phyloP scores from a whole-genome alignment of 108 stramenopile genomes.

The Schizochytrium sp. region DNA sequence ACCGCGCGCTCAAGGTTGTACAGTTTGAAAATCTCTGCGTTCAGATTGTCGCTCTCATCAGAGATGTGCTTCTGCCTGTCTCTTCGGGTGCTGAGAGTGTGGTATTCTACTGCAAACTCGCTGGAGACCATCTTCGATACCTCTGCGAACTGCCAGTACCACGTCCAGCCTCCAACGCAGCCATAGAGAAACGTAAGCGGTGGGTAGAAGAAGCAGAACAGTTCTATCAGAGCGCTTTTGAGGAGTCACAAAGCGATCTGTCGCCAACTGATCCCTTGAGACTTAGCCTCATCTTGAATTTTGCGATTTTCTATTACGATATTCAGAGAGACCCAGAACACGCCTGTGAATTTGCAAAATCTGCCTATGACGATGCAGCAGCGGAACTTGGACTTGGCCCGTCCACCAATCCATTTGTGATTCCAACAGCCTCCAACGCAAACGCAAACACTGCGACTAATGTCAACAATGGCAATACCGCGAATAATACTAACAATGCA shows the following conservation, averaged over 20 bases:
- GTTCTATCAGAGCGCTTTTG: constrained; percentile 26
- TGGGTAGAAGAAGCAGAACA: constrained; percentile 8
- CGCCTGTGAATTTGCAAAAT: constrained; percentile 13
- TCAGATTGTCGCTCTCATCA: constrained; percentile 18
- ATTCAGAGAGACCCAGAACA: background rate
- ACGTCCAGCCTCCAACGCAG: background rate
- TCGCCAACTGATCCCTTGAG: constrained; percentile 24
- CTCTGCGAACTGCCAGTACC: constrained; percentile 49
- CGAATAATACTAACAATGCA: no score
- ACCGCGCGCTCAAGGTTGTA: background rate
- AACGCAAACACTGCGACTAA: no score
- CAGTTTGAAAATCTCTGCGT: constrained; percentile 3
- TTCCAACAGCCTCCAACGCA: no score
- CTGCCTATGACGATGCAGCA: constrained; percentile 51
- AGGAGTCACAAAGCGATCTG: constrained; percentile 57
- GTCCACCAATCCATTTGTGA: background rate
- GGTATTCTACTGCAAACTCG: constrained; percentile 46
- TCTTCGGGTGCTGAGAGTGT: constrained; percentile 41
- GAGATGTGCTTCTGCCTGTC: constrained; percentile 11
- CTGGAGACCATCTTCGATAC: constrained; percentile 34
- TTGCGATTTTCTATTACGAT: constrained; percentile 43
- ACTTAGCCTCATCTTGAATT: constrained; percentile 50
- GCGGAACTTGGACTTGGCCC: constrained; percentile 28
- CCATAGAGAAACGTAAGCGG: background rate
- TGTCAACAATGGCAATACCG: no score